phyloP scores from a whole-genome alignment of 192 early-diverging fungal genomes.

The Backusella macrospora region DNA sequence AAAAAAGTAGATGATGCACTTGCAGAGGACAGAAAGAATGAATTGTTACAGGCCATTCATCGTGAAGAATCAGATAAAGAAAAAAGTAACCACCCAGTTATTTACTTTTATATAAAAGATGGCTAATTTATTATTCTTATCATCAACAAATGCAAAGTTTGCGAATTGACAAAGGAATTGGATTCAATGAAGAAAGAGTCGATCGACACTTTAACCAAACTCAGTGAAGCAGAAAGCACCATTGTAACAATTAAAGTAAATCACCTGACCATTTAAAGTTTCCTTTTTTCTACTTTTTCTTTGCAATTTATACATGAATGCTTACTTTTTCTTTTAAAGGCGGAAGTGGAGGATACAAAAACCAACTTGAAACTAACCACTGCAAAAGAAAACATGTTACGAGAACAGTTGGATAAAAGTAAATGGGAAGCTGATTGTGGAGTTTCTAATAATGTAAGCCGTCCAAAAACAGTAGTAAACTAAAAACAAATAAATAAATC shows the following conservation, averaged over 20 bases:
- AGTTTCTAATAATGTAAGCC: not conserved
- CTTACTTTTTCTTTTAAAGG: not conserved
- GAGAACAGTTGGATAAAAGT: not conserved
- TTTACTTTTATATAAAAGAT: too few relatives aligned
- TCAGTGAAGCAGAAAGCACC: not conserved
- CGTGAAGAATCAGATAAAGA: not conserved
- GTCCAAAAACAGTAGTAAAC: not conserved
- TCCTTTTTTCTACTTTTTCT: too few relatives aligned
- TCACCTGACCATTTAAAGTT: not conserved
- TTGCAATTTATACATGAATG: not conserved
- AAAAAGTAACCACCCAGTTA: not conserved
- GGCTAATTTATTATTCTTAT: too few relatives aligned
- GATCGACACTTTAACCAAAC: not conserved
- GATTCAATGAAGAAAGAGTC: not conserved
- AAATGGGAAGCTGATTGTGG: not conserved
- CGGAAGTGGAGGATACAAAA: not conserved
- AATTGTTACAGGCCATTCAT: not conserved
- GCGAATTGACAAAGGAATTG: not conserved
- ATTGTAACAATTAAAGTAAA: not conserved
- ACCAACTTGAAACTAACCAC: not conserved
- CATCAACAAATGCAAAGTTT: too few relatives aligned
- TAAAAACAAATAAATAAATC: too few relatives aligned
- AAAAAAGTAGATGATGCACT: not conserved
- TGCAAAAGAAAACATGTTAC: not conserved
- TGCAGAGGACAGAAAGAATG: not conserved